These are phyloP conservation scores for Lactarius psammicola DNA, from an alignment of 768 basidiomycete species.

Conservation along the genomic window DNA sequence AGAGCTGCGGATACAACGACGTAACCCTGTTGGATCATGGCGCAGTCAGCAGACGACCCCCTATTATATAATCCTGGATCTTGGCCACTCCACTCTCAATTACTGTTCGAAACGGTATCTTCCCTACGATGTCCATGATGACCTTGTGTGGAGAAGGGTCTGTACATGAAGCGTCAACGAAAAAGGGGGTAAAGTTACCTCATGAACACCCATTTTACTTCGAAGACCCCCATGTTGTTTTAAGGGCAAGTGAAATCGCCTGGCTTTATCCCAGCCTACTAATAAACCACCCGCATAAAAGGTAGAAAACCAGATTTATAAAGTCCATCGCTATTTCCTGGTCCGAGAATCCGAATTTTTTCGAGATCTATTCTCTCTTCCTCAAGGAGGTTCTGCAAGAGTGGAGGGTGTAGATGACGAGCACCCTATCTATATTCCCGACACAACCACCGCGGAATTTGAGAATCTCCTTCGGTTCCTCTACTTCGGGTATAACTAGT, in stretches of 20 bases:
- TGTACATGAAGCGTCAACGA: not conserved
- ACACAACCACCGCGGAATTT: constrained; percentile 22
- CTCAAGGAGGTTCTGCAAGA: constrained; percentile 24
- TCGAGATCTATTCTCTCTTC: constrained; percentile 19
- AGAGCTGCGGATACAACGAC: no score
- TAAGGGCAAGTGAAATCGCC: not conserved
- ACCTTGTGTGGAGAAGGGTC: not conserved
- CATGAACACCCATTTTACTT: constrained; percentile 9
- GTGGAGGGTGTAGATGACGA: constrained; percentile 30
- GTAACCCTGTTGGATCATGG: no score
- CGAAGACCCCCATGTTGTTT: constrained; percentile 14
- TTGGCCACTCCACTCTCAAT: not conserved
- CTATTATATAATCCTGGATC: not conserved
- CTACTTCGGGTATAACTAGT: constrained; percentile 26
- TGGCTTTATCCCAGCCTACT: not conserved
- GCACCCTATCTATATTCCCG: constrained; percentile 25
- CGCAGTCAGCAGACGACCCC: not conserved
- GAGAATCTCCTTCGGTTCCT: constrained; percentile 28
- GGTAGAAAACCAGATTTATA: constrained; percentile 28
- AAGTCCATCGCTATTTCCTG: constrained; percentile 29
- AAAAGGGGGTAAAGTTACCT: not conserved
- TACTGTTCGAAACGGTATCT: not conserved
- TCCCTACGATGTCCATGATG: not conserved
- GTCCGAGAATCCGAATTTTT: constrained; percentile 28
- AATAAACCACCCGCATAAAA: not conserved